Evolutionary conservation across 1,139 yeast genomes (phyloP).

Genomic region (Debaryomyces robertsiae): DNA sequence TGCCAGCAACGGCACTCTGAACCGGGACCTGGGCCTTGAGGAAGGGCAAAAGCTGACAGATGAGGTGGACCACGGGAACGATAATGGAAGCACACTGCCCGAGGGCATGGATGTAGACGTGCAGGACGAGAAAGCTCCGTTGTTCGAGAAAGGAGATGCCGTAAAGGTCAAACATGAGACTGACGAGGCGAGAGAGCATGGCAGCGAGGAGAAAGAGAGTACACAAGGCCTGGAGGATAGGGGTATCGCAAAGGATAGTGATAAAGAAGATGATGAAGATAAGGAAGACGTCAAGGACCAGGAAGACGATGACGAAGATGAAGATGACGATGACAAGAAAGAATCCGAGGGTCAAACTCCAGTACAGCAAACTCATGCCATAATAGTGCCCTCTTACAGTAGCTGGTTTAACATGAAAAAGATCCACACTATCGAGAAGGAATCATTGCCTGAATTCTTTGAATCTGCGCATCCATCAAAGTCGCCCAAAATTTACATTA

Average conservation of each 20-base stretch:
- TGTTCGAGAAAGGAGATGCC: constrained; percentile 14
- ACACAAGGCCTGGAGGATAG: constrained; percentile 17
- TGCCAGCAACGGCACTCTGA: background rate
- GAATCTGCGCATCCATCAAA: constrained; percentile 73
- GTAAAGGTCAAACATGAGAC: constrained; percentile 12
- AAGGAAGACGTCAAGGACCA: constrained; percentile 51
- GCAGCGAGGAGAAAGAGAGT: constrained; percentile 15
- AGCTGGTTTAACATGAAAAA: constrained; percentile 83
- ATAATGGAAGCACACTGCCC: constrained; percentile 7
- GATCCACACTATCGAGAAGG: constrained; percentile 63
- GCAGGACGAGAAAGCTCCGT: too few relatives aligned
- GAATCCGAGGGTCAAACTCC: constrained; percentile 19
- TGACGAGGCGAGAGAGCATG: constrained; percentile 11
- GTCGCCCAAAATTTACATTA: constrained; percentile 83
- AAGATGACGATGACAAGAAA: constrained; percentile 16
- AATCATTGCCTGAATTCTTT: constrained; percentile 91
- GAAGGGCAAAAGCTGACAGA: background rate
- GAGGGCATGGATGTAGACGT: background rate
- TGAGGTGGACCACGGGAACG: constrained; percentile 1
- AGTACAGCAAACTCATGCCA: constrained; percentile 74
- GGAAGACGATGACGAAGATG: constrained; percentile 35
- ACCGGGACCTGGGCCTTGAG: constrained; percentile 2
- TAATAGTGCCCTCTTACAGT: constrained; percentile 91
- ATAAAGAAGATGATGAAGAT: constrained; percentile 34
- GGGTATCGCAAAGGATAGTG: constrained; percentile 27